Percentiles rank a stretch among this genome's conserved stretches.
Evolutionary conservation across 225 moss, liverwort and hornwort genomes (phyloP).

Genomic region (Pleurozium schreberi): DNA sequence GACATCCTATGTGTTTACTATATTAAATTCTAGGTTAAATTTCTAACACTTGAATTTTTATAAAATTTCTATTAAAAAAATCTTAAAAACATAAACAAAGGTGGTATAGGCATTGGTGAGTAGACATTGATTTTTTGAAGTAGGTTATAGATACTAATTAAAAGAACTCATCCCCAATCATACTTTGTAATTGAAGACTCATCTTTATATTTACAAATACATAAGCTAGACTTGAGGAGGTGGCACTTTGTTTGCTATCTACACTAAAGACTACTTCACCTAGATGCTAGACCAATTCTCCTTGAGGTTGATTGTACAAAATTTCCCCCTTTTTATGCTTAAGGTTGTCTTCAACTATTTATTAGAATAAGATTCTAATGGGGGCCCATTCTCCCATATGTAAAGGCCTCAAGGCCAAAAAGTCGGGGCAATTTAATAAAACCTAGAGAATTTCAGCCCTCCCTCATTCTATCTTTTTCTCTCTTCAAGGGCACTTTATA

Average conservation of each 20-base stretch:
- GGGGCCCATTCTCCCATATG: no score
- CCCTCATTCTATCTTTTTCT: no score
- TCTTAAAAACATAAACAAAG: not conserved
- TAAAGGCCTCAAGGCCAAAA: no score
- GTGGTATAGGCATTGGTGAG: rapidly evolving
- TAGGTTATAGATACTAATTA: not conserved
- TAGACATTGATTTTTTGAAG: not conserved
- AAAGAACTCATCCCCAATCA: not conserved
- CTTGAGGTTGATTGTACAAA: no score
- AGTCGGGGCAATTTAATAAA: no score
- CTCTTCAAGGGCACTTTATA: no score
- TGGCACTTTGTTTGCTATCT: not conserved
- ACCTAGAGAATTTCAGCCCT: no score
- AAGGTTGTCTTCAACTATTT: no score
- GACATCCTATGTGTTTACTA: not conserved
- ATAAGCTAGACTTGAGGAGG: not conserved
- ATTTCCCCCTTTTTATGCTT: no score
- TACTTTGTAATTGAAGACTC: not conserved
- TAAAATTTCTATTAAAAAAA: not conserved
- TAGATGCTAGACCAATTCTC: no score
- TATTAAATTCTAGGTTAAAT: not conserved
- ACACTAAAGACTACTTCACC: no score
- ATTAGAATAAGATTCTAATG: no score
- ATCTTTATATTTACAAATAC: not conserved
- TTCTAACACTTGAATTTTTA: not conserved